Evolutionary conservation across 768 basidiomycete genomes (phyloP), one percentile per base, ranked within the genome.

Genomic region (Tephrocybe sp.): DNA sequence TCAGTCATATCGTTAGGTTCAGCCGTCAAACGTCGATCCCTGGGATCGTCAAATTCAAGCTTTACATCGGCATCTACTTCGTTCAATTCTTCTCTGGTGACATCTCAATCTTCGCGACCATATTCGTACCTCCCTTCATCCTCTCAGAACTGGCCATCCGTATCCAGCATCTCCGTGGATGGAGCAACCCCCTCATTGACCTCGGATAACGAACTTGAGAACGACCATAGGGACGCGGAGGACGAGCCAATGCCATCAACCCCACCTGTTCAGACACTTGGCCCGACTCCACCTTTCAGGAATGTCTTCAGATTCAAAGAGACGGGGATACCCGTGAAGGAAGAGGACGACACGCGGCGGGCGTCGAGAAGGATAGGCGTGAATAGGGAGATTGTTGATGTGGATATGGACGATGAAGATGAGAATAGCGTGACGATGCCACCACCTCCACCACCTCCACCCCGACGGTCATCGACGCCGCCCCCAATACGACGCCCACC

Each of bases 181-280:
- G 74, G 58, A 51, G 74, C 78, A 6, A 90, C 88, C 0, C 88
- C 88, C 0, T 89, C 87, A 0, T 70, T 90, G 14, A 86, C 81
- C 59, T 90, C 88, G 3, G 88, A 90, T 61, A 85, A 86, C 51
- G 86, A 73, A 17, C 48, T 56, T 26, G 73, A 85, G 28, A 68
- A 69, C 42, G 73, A 84, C 33, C 67, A 69, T 44, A 77, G 77
- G 14, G 74, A 80, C 26, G 78, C 78, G 45, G 72, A 73, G 4
- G 78, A 81, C 33, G 82, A 83, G 41, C 65, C 68, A 4, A 74
- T 73, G 3, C 78, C 76, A 1, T 78, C 78, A 5, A 84, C 84
- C 1, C 84, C 85, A 37, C 79, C 69, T 51, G 62, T 60, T 4
- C 46, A 48, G 24, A 54, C 40, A 5, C 34, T 12, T 36, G 34